Base-by-base conservation (phyloP, 257 asterid species). In the Ilex asprella region DNA sequence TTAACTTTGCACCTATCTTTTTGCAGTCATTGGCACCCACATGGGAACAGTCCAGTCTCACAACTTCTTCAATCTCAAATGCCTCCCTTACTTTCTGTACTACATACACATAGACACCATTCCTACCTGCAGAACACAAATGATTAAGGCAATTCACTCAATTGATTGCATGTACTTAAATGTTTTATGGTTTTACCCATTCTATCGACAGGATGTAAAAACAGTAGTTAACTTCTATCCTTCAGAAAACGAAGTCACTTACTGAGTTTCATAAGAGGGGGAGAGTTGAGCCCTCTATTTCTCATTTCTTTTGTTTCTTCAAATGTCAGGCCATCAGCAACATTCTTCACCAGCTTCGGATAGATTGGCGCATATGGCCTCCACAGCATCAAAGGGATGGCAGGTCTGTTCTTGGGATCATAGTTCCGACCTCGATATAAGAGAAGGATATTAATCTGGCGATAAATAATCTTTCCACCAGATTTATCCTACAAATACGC, bases 1-100 rank as follows among this genome's bases (percentile, higher is more conserved):
- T 75, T 74, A 91, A 72, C 73, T 91, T 91, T 64, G 82, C 94
- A 15, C 95, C 96, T n/a, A 88, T 91, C 68, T 76, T 87, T 79
- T 91, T 91, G 68, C 96, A 88, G 76, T 91, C 94, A n/a, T 79
- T 88, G n/a, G 82, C 71, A 70, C 96, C 96, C 73, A 75, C 91
- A 51, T 81, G 80, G 63, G 79, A 54, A 74, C 98, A 91, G 64
- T 88, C 96, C 50, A 91, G 64, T 71, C 94, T 91, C 44, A 84
- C 84, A 12, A 91, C 81, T 71, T 81, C 95, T 55, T 79, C 94
- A n/a, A 76, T 76, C 78, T 79, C 83, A 67, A 91, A 88, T 29
- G 92, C 94, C 11, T 77, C 70, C 74, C 94, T 81, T 60, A 88
- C 82, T 70, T 67, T 88, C 71, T 81, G 84, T 63, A 88, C 96